Base-by-base conservation (phyloP, 2,329 filamentous ascomycete genomes). In the Arthrobotrys sinensis region DNA sequence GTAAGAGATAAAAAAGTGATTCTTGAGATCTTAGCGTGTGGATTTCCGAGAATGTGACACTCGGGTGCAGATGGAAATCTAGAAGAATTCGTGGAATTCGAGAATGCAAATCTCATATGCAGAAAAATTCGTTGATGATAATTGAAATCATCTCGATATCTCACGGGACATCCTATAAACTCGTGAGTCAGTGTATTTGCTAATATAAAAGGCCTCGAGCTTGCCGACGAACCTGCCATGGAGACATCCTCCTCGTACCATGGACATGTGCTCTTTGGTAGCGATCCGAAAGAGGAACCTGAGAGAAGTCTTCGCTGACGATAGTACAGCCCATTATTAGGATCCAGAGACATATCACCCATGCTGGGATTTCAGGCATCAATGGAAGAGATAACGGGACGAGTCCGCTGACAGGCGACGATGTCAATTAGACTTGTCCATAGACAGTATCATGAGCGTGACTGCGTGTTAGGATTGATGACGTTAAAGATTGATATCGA, bases 291-390 rank as follows among this genome's bases (percentile, higher is more conserved):
- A 78, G 52, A 72, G 75, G 75, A 72, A 77, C 66, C 38, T 70
- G 3, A 21, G 60, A 66, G 55, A 65, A 2, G 60, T 10, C 48
- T 16, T 53, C 16, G n/a, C 38, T 73, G n/a, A 52, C 60, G 36
- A 53, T 24, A 43, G 48, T 34, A 50, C 36, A 50, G n/a, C n/a
- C 34, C 43, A 43, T 64, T 36, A 40, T 14, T 28, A 63, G 60
- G 34, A 53, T 63, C 34, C 52, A 68, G 53, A 55, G 43, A 43
- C 55, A 43, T 60, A 32, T 68, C 40, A 75, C 68, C 63, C 70
- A 75, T 75, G 70, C n/a, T 53, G 8, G 32, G 19, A 50, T 67
- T 78, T 68, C 75, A 78, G 67, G 75, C 67, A 78, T 78, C 75
- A 60, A 36, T 48, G 38, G 46, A 24, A 21, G 11, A 50, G 52